phyloP scores from a whole-genome alignment of 352 stramenopile species.

The Plasmopara halstedii region DNA sequence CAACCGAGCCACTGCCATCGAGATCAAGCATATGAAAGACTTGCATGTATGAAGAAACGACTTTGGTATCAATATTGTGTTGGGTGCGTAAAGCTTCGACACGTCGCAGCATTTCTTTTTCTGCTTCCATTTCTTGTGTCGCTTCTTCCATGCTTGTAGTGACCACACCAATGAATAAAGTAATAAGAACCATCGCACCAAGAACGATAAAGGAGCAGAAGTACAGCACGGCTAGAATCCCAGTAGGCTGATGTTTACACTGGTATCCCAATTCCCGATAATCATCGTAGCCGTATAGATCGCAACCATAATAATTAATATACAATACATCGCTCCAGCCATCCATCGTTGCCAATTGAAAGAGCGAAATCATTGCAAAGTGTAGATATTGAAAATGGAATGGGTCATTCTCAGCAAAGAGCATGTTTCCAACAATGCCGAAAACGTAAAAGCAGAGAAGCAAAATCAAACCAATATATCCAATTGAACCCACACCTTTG shows the following conservation, averaged over 20 bases:
- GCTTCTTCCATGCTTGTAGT: conserved; percentile 88
- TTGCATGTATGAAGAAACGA: conserved; percentile 67
- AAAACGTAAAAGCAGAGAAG: conserved; percentile 89
- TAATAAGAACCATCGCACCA: conserved; percentile 85
- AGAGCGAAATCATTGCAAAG: conserved; percentile 86
- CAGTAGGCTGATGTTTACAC: conserved; percentile 37
- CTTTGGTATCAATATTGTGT: conserved; percentile 38
- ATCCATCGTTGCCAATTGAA: conserved; percentile 83
- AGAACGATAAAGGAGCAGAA: conserved; percentile 82
- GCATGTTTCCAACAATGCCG: conserved; percentile 86
- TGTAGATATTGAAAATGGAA: conserved; percentile 86
- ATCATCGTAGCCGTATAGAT: conserved; percentile 70
- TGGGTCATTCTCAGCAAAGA: conserved; percentile 83
- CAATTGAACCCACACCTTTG: conserved; percentile 80
- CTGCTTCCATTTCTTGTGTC: conserved; percentile 75
- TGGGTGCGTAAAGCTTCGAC: conserved; percentile 51
- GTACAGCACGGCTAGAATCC: conserved; percentile 57
- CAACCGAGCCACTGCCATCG: conserved; percentile 72
- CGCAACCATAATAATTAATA: conserved; percentile 87
- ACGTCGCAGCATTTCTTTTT: conserved; percentile 58
- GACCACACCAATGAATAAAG: conserved; percentile 88
- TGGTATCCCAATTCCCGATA: conserved; percentile 46
- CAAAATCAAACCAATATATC: conserved; percentile 86
- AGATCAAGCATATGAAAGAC: conserved; percentile 81
- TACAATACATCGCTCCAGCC: conserved; percentile 88